phyloP scores from a whole-genome alignment of 768 basidiomycete genomes.

The Rhizopogon vulgaris region DNA sequence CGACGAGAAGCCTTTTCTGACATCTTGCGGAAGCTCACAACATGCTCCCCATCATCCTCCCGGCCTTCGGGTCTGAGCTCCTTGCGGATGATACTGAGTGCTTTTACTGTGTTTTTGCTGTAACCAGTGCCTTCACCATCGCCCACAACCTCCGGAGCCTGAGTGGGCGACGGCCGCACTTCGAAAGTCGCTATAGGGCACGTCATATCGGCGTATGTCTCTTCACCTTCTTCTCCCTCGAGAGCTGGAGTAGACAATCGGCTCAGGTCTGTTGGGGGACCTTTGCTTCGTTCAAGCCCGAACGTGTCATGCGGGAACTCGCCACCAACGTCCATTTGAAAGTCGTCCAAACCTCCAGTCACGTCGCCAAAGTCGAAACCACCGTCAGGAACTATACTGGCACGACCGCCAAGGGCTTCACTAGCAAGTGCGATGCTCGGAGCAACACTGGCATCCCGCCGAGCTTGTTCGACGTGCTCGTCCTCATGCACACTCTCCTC shows the following conservation, averaged over 20 bases:
- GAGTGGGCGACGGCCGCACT: slow-evolving; percentile 41
- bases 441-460: slow-evolving; percentile 60
- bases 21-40: slow-evolving; percentile 72
- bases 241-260: slow-evolving; percentile 63
- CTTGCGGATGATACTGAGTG: slow-evolving; percentile 65
- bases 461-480: slow-evolving; percentile 64
- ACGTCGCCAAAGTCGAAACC: slow-evolving; percentile 61
- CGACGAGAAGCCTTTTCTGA: slow-evolving; percentile 83
- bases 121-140: slow-evolving; percentile 66
- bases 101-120: slow-evolving; percentile 86
- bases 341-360: slow-evolving; percentile 53
- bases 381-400: slow-evolving; percentile 49
- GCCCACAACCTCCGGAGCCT: slow-evolving; percentile 36
- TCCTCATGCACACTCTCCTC: slow-evolving; percentile 41
- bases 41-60: slow-evolving; percentile 47
- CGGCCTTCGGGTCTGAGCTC: slow-evolving; percentile 55
- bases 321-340: slow-evolving; percentile 59
- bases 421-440: slow-evolving; percentile 55
- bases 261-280: slow-evolving; percentile 50
- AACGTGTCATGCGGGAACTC: slow-evolving; percentile 32
- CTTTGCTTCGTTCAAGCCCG: slow-evolving; percentile 37
- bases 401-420: slow-evolving; percentile 45
- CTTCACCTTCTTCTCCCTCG: slow-evolving; percentile 59
- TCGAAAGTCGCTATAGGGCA: slow-evolving; percentile 86
- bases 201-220: slow-evolving; percentile 58